Base-by-base conservation (phyloP, 2,329 filamentous ascomycete species). In the Zymoseptoria brevis region DNA sequence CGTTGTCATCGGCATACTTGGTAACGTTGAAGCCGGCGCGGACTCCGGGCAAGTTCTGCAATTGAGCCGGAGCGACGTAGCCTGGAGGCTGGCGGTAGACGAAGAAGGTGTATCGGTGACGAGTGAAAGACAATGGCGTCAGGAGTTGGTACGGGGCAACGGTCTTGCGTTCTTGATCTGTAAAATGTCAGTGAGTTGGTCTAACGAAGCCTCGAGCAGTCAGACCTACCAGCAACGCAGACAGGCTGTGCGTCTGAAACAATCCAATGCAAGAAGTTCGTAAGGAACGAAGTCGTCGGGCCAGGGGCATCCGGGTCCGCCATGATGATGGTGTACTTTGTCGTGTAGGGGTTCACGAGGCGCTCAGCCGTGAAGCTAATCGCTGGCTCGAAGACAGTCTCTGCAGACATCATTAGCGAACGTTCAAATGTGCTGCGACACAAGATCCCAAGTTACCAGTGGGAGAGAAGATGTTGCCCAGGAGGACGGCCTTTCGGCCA, bases 271-370 rank as follows among this genome's bases (percentile, higher is more conserved):
- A 67, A 60, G 55, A 62, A 66, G 55, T 62, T 53, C 8, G 35
- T 21, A 45, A 45, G 13, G 19, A 55, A 50, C 3, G 56, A 59
- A 45, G 35, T 45, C 35, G 35, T 16, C 8, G 62, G 62, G 51
- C 60, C 59, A 7, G 67, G 64, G 16, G 65, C 67, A 53, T 68
- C 67, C 2, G 66, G 66, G 56, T 69, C 65, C 58, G 65, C 62
- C 50, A 67, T 58, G 58, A 69, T 61, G 62, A 67, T 59, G 29
- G 63, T 64, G 61, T 68, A 69, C 19, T 67, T 67, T 5, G 66
- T 69, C 13, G 30, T 66, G 8, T 57, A 22, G 13, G 67, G 62
- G 41, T 68, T 45, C 13, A 45, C 35, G 13, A 45, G 35, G 35
- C 35, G 52, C 58, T 69, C 66, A 11, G 60, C 57, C 7, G 65